Percentiles rank a stretch among this genome's conserved stretches.
These are phyloP conservation scores for Hymenoscyphus occultus DNA, from an alignment of 2,329 filamentous ascomycete species.

Conservation along the genomic window DNA sequence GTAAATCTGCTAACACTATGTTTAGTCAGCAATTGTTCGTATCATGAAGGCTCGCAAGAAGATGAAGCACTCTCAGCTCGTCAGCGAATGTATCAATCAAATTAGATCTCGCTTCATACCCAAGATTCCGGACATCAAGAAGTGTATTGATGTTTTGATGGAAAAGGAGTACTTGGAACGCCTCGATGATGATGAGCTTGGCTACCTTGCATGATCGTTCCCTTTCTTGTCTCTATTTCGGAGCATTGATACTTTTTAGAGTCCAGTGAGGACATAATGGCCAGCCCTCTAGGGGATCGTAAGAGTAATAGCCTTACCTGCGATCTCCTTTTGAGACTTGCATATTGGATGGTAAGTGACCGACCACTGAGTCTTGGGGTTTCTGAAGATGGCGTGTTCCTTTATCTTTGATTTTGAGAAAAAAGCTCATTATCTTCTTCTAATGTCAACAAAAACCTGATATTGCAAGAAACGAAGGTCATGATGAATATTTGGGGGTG, in stretches of 20 bases:
- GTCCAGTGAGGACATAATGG: constrained; percentile 10
- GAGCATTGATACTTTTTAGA: constrained; percentile 12
- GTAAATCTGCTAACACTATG: constrained; percentile 32
- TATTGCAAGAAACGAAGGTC: constrained; percentile 2
- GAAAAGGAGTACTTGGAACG: constrained; percentile 99
- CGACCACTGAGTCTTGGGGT: no score
- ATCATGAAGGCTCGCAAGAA: constrained; percentile 99
- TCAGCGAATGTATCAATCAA: constrained; percentile 93
- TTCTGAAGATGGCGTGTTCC: neutral
- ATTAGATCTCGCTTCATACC: constrained; percentile 91
- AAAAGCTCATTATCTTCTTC: constrained; percentile 2
- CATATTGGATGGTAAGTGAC: neutral
- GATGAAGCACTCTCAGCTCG: constrained; percentile 95
- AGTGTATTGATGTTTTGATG: constrained; percentile 96
- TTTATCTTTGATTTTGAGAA: constrained; percentile 1
- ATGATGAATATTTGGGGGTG: neutral
- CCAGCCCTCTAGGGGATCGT: neutral
- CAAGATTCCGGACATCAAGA: constrained; percentile 95
- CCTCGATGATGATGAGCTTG: constrained; percentile 88
- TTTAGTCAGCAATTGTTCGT: constrained; percentile 91
- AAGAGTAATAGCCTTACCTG: neutral
- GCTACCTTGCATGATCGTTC: constrained; percentile 75
- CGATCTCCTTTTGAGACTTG: neutral
- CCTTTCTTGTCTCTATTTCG: constrained; percentile 15
- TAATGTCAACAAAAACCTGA: constrained; percentile 5